Percentiles rank a stretch among this genome's conserved stretches.
These are phyloP conservation scores for Coprinopsis sp. DNA, from an alignment of 768 basidiomycete species.

Conservation along the genomic window DNA sequence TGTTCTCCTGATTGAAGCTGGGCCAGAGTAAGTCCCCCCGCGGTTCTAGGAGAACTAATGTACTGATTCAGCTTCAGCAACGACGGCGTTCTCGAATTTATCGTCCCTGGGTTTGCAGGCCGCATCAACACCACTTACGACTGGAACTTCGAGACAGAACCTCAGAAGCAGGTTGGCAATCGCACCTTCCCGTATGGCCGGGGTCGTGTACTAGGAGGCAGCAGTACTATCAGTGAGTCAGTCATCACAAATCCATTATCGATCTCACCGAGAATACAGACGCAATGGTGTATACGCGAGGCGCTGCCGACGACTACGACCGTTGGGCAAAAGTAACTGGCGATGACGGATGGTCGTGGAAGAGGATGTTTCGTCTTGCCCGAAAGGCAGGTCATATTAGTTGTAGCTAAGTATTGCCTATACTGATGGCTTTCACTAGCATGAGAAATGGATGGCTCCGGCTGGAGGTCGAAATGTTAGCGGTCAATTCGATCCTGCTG, in stretches of 20 bases:
- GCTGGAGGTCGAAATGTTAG: constrained; percentile 8
- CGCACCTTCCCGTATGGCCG: background rate
- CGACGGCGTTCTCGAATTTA: constrained; percentile 14
- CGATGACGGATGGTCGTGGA: constrained; percentile 30
- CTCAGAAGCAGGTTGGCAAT: background rate
- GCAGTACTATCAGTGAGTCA: constrained; percentile 2
- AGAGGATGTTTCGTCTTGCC: constrained; percentile 24
- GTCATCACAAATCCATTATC: background rate
- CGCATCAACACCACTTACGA: background rate
- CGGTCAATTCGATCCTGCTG: constrained; percentile 10
- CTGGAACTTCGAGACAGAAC: constrained; percentile 5
- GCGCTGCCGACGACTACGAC: constrained; percentile 29
- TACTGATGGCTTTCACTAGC: background rate
- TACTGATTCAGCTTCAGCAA: constrained; percentile 12
- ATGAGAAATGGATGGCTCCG: constrained; percentile 3
- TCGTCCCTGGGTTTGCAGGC: constrained; percentile 12
- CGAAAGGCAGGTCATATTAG: constrained; percentile 13
- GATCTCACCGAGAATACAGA: constrained; percentile 9
- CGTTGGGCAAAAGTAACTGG: constrained; percentile 25
- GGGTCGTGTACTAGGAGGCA: constrained; percentile 6
- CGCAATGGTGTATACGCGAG: constrained; percentile 28
- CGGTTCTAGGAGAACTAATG: background rate
- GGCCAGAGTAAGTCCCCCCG: constrained; percentile 16
- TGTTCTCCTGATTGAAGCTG: constrained; percentile 28
- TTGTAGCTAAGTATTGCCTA: background rate